A percentile compares a stretch with the other conserved stretches of the same genome.
Conservation (phyloP, 2,329 filamentous ascomycete species). For the Hymenoscyphus repandus region DNA sequence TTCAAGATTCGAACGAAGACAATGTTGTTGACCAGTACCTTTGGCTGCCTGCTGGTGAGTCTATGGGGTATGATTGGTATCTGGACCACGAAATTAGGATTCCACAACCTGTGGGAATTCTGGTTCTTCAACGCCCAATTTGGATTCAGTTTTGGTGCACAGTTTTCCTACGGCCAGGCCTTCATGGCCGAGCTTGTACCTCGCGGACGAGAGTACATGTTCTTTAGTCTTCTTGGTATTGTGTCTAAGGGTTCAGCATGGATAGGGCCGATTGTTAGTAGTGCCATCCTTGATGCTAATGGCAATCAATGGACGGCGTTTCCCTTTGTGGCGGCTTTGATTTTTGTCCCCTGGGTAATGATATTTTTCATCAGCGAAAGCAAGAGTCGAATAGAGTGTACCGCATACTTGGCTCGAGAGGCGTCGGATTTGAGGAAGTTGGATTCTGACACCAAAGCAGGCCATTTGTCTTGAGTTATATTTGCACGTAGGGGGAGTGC, state of each 20-base stretch:
- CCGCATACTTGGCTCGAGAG: slow-evolving; percentile 26
- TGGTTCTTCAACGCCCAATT: slow-evolving; percentile 28
- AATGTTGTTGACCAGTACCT: slow-evolving; percentile 28
- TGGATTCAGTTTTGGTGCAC: slow-evolving; percentile 25
- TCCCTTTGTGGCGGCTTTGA: slow-evolving; percentile 26
- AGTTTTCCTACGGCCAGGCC: slow-evolving; percentile 30
- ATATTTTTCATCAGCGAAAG: slow-evolving; percentile 29
- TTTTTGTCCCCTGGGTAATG: slow-evolving; percentile 26
- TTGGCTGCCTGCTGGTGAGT: slow-evolving; percentile 22
- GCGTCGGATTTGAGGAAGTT: slow-evolving; percentile 22
- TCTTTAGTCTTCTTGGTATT: slow-evolving; percentile 30
- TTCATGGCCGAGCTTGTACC: slow-evolving; percentile 31
- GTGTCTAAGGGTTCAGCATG: slow-evolving; percentile 30
- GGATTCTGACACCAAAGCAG: neutral
- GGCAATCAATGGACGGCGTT: slow-evolving; percentile 28
- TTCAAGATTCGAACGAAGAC: slow-evolving; percentile 28
- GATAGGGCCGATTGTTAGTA: slow-evolving; percentile 30
- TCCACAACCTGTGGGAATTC: slow-evolving; percentile 30
- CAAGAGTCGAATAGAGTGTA: slow-evolving; percentile 28
- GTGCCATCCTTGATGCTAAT: slow-evolving; percentile 28
- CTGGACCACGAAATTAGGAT: slow-evolving; percentile 28
- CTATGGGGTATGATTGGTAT: slow-evolving; percentile 30
- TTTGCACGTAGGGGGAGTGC: no score
- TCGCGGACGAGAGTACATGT: slow-evolving; percentile 29
- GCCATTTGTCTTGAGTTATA: neutral